Evolutionary conservation across 2,329 filamentous ascomycete genomes (phyloP).

Genomic region (Rhynchosporium secalis): DNA sequence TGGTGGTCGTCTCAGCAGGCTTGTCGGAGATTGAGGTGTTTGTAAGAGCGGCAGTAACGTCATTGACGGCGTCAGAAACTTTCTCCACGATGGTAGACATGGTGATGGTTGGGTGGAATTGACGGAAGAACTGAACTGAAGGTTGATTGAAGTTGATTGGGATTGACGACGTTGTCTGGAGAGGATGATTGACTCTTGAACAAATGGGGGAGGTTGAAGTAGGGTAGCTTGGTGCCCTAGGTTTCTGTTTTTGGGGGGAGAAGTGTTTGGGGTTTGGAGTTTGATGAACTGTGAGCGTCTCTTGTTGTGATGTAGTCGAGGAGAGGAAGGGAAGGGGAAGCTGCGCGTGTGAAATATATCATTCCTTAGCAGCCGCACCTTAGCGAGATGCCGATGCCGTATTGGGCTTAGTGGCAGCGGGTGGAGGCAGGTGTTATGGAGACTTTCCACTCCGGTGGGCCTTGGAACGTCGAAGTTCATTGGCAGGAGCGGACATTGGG

Average conservation of each 20-base stretch:
- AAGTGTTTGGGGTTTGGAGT: conserved; percentile 33
- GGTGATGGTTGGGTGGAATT: conserved; percentile 50
- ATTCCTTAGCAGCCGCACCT: conserved; percentile 30
- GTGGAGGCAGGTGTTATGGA: conserved; percentile 7
- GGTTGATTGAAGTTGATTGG: conserved; percentile 42
- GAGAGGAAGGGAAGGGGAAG: conserved; percentile 33
- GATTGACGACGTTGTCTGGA: conserved; percentile 45
- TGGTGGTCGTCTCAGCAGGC: conserved; percentile 49
- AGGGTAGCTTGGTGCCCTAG: conserved; percentile 95
- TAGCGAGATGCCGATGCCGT: conserved; percentile 25
- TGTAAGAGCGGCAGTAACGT: conserved; percentile 70
- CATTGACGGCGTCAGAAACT: conserved; percentile 67
- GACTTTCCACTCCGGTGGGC: neutral
- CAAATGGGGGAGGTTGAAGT: conserved; percentile 63
- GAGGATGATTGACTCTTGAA: conserved; percentile 61
- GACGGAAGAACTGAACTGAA: conserved; percentile 53
- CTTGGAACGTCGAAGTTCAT: neutral
- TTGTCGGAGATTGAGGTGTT: conserved; percentile 62
- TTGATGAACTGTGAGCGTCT: conserved; percentile 39
- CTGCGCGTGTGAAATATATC: conserved; percentile 29
- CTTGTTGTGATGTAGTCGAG: conserved; percentile 33
- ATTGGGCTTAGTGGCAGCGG: conserved; percentile 15
- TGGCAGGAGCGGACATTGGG: conserved; percentile 12
- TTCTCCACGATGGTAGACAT: conserved; percentile 86
- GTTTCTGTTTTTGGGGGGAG: conserved; percentile 42